Evolutionary conservation across 2,329 filamentous ascomycete species (phyloP), one percentile per base, ranked within the genome.

Genomic region (Coniella lustricola): DNA sequence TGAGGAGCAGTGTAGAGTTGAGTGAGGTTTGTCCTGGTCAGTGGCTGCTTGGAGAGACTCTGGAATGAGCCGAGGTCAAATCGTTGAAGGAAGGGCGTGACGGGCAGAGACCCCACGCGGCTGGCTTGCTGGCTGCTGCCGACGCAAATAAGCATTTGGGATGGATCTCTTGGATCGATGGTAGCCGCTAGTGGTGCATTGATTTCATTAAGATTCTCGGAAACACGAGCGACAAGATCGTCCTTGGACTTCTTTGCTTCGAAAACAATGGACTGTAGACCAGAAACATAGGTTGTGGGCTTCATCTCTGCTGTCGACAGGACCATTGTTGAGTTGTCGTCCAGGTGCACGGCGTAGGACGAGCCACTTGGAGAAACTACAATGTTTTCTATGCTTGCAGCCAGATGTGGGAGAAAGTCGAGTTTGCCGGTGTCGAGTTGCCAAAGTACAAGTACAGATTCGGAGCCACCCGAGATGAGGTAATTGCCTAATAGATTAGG

Each of bases 321-420:
- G 7, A 96, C 75, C 77, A 97, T 91, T 47, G 85, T 75, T 2
- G 90, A 95, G 66, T 98, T 98, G 64, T 97, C 91, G 22, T 90
- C 87, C 44, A 97, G 74, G 56, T 90, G 86, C 20, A 97, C 65
- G 4, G 82, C 85, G 60, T 97, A 98, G 0, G 86, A 84, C 34
- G 87, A 79, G 5, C 93, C 91, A 16, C 72, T 74, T 0, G 84
- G 77, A 14, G 90, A 96, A 31, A 98, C 79, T 4, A 86, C 82
- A 37, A 98, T 78, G 57, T 86, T 89, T 62, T 93, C 85, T 32
- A 98, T 86, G 21, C 83, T 81, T 5, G 89, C 87, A 20, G 87
- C 85, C 49, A 98, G 75, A 75, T 97, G 90, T n/a, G 93, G 93
- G 22, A 98, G 71, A 60, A 84, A 88, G 61, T 93, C 85, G 59